Evolutionary conservation across 164 flowering plant species (phyloP), one percentile per base, ranked within the genome.

Genomic region (Protea cynaroides): DNA sequence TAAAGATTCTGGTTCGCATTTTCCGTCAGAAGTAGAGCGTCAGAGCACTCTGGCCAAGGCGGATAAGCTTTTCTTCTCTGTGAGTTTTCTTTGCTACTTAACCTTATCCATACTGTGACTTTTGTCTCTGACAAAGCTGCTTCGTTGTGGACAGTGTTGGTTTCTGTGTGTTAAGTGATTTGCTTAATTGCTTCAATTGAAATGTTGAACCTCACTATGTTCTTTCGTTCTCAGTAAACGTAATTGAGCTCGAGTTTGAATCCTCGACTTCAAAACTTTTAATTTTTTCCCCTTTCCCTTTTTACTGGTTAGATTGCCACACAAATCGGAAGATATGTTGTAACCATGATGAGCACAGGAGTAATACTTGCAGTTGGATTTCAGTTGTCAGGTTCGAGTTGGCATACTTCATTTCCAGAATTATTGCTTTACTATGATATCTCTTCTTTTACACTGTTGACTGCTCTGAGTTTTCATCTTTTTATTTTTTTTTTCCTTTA

Each of bases 291-390:
- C 60, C 24, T 5, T 40, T 4, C 8, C 25, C 25, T 64, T 62
- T 50, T 8, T 15, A 10, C 46, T 57, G 12, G 4, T 8, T 70
- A 94, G 97, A 59, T 77, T 63, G 94, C 87, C 1, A 56, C 83
- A 4, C 95, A 86, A 67, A 46, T 91, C 59, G 98, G 95, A 62
- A 87, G 98, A 73, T 91, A 90, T 55, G 75, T 94, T 29, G 79
- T 91, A 65, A 89, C 98, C 57, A 90, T 94, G 98, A 82, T 80
- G 88, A 83, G 98, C 75, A 90, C 98, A 15, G 97, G 98, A 55
- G 98, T 87, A 7, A 75, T 94, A 38, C 87, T 94, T 65, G 79
- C 78, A 38, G 62, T 76, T 70, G 98, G 97, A 13, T 90, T 91
- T 78, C 92, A 84, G 77, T 46, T 94, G 72, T 91, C 98, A 76